Conservation (phyloP, 2,329 filamentous ascomycete species). For the Didymella exigua region DNA sequence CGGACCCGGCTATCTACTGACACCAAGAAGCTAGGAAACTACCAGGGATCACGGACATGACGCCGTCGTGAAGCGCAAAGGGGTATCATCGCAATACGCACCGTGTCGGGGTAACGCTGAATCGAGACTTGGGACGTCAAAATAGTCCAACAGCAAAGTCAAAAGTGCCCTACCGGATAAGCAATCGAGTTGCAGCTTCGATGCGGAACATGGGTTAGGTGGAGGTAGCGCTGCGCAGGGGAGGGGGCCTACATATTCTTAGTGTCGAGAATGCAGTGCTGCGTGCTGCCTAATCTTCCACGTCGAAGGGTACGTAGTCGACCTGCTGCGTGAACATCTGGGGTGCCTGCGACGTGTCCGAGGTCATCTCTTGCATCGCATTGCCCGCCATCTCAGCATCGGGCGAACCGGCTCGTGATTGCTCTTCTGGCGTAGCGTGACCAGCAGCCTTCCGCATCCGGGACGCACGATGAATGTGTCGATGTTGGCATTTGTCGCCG, state of each 20-base stretch:
- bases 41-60: slow-evolving; percentile 10
- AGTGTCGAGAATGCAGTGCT: not conserved
- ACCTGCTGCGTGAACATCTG: slow-evolving; percentile 39
- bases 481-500: slow-evolving; percentile 79
- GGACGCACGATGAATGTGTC: slow-evolving; percentile 70
- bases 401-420: slow-evolving; percentile 12
- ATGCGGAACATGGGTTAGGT: slow-evolving; percentile 22
- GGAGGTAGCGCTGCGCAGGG: slow-evolving; percentile 7
- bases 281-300: slow-evolving; percentile 17
- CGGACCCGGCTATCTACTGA: slow-evolving; percentile 10
- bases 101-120: slow-evolving; percentile 18
- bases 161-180: slow-evolving; percentile 29
- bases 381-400: slow-evolving; percentile 11
- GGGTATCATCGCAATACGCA: slow-evolving; percentile 36
- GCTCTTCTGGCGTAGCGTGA: slow-evolving; percentile 22
- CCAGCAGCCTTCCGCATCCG: slow-evolving; percentile 31
- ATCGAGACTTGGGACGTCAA: slow-evolving; percentile 9
- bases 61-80: slow-evolving; percentile 22
- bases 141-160: slow-evolving; percentile 1
- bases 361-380: not conserved
- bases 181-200: slow-evolving; percentile 18
- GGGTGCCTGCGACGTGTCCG: slow-evolving; percentile 2
- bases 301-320: slow-evolving; percentile 39
- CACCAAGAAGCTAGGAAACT: slow-evolving; percentile 17
- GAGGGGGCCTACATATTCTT: slow-evolving; percentile 16